Evolutionary conservation across 1,284 basidiomycete species (phyloP), one percentile per base, ranked within the genome.

Genomic region (Rhodotorula sp.): DNA sequence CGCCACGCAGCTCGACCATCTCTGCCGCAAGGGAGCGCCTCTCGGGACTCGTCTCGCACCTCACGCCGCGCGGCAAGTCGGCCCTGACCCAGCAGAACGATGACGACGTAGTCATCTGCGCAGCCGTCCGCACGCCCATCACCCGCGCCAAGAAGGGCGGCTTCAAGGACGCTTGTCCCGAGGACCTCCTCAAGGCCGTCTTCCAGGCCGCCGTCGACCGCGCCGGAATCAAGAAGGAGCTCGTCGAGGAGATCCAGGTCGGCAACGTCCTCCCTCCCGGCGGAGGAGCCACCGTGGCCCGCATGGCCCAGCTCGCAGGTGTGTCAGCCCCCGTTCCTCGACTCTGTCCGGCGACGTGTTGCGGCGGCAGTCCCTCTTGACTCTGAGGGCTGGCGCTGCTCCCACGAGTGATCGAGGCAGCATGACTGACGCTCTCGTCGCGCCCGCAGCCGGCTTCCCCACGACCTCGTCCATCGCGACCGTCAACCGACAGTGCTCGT

Each of bases 401-500:
- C 15, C 34, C 22, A 8, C n/a, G n/a, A 19, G 27, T 27, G 52
- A 27, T 5, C 22, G 34, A 20, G 36, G 15, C 2, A 22, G 17
- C 19, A 7, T 22, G 54, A 32, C 27, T 89, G 89, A 24, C 84
- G 90, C 34, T 89, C 90, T 17, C 90, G 90, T 13, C 89, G 8
- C 89, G 1, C 83, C 92, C 56, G 88, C 90, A 80, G 90, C 95
- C 68, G 94, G 95, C 48, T 93, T 97, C 77, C 94, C 95, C 34
- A 84, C 89, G 78, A 88, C 89, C 15, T 83, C 88, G 4, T 82
- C 91, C 30, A 82, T 98, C 81, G 89, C 90, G 83, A 95, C 94
- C 22, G 85, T 97, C 74, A 98, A 99, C 84, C 85, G 95, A 66
- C 93, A 95, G 80, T 99, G 95, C 82, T 95, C 93, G 2, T 93